These are phyloP conservation scores for Henckelia pumila DNA, from an alignment of 257 asterid genomes.

Conservation along the genomic window DNA sequence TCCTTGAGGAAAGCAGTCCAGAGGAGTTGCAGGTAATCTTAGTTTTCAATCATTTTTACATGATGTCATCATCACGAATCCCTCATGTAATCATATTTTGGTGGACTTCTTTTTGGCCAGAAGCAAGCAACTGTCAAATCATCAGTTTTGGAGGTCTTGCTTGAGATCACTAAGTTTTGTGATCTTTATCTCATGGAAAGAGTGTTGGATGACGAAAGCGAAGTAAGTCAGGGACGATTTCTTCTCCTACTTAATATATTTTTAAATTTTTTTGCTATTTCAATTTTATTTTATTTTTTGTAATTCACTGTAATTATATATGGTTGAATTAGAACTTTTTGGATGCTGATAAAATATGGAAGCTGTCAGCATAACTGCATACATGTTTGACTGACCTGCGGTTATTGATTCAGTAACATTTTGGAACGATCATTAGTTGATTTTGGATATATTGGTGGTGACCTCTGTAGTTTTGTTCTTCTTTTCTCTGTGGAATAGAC, in stretches of 20 bases:
- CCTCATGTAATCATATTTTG: constrained; percentile 26
- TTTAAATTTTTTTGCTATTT: constrained; percentile 4
- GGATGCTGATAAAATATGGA: neutral
- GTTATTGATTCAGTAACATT: neutral
- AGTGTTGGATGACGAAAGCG: constrained; percentile 87
- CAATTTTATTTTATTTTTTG: neutral
- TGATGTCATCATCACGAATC: constrained; percentile 10
- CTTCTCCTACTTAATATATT: constrained; percentile 11
- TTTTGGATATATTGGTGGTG: neutral
- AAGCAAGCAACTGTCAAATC: constrained; percentile 81
- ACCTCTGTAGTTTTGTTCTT: too few relatives aligned
- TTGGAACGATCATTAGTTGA: neutral
- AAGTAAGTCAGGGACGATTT: constrained; percentile 42
- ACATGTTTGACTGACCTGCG: neutral
- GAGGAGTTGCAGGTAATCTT: constrained; percentile 81
- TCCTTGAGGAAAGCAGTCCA: constrained; percentile 77
- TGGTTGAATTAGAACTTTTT: neutral
- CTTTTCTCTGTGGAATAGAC: neutral
- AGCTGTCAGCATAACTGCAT: neutral
- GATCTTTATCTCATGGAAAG: constrained; percentile 98
- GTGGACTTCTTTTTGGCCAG: constrained; percentile 39
- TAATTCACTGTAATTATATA: neutral
- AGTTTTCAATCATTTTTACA: constrained; percentile 11
- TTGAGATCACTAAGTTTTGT: constrained; percentile 80
- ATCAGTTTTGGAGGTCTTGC: constrained; percentile 82